These are phyloP conservation scores for Sporothrix mexicana DNA, from an alignment of 2,329 filamentous ascomycete genomes.

Conservation along the genomic window DNA sequence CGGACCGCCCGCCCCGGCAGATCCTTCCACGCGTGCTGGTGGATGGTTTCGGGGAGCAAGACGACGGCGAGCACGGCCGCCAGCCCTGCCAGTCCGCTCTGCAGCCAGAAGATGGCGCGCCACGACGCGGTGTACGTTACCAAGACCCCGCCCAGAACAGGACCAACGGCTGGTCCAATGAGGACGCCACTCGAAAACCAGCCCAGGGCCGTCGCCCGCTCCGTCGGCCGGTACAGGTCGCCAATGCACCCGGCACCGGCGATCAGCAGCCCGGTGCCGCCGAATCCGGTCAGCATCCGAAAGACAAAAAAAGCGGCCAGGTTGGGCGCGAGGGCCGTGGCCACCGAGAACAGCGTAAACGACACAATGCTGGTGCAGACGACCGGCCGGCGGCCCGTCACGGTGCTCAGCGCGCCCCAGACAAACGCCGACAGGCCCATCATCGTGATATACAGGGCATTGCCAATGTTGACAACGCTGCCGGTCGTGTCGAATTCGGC, in stretches of 20 bases:
- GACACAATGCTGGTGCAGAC: conserved; percentile 42
- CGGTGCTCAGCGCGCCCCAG: conserved; percentile 22
- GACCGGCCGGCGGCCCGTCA: conserved; percentile 30
- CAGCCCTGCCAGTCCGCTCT: conserved; percentile 64
- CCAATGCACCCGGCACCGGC: conserved; percentile 69
- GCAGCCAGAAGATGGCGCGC: conserved; percentile 73
- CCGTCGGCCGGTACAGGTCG: conserved; percentile 47
- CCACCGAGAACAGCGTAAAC: conserved; percentile 68
- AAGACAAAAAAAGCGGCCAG: conserved; percentile 70
- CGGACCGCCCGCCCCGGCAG: background rate
- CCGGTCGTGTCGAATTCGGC: conserved; percentile 17
- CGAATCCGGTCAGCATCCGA: conserved; percentile 70
- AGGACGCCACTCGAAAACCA: conserved; percentile 71
- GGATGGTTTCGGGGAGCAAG: conserved; percentile 71
- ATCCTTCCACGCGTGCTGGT: conserved; percentile 37
- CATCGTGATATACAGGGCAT: conserved; percentile 28
- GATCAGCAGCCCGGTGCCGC: conserved; percentile 70
- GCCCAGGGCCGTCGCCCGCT: conserved; percentile 67
- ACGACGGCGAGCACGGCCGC: conserved; percentile 61
- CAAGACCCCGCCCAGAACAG: conserved; percentile 64
- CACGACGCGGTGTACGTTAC: conserved; percentile 46
- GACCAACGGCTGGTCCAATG: conserved; percentile 65
- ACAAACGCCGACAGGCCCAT: conserved; percentile 32
- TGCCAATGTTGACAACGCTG: conserved; percentile 27
- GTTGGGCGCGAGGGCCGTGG: conserved; percentile 69